A percentile compares a stretch with the other conserved stretches of the same genome.
Conservation (phyloP, 169 alveolate species). For the Cryptosporidium felis region DNA sequence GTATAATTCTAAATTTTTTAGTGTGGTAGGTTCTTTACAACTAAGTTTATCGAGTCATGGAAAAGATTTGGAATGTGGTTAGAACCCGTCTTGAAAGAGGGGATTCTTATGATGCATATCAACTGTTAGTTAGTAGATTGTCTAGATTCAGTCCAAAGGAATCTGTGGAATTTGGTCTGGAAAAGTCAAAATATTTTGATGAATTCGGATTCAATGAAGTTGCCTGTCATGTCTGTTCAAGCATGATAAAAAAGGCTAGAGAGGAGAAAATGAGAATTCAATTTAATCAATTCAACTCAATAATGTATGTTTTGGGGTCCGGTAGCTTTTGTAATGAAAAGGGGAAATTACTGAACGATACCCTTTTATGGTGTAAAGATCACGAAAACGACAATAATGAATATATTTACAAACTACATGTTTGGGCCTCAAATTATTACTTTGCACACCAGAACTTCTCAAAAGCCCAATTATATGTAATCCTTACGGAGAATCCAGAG, state of each 20-base stretch:
- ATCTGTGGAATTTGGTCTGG: constrained; percentile 39
- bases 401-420: constrained; percentile 9
- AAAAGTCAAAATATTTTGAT: constrained; percentile 44
- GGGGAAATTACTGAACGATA: constrained; percentile 14
- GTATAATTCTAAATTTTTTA: background rate
- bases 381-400: constrained; percentile 1
- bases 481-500: constrained; percentile 28
- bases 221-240: constrained; percentile 31
- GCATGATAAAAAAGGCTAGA: constrained; percentile 46
- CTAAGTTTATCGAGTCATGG: constrained; percentile 1
- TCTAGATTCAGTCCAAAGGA: constrained; percentile 17
- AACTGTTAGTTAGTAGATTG: constrained; percentile 7
- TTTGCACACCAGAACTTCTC: constrained; percentile 7
- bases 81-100: constrained; percentile 33
- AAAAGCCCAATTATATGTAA: constrained; percentile 54
- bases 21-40: background rate
- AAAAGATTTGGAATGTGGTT: constrained; percentile 28
- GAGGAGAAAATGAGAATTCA: background rate
- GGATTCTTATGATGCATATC: constrained; percentile 53
- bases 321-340: constrained; percentile 3
- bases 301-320: constrained; percentile 15
- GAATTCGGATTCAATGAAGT: constrained; percentile 40
- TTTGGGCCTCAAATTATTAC: constrained; percentile 57
- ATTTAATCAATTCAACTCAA: background rate
- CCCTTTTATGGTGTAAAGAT: constrained; percentile 53